These are phyloP conservation scores for Teratosphaeria zuluensis DNA, from an alignment of 2,329 filamentous ascomycete genomes.

Conservation along the genomic window DNA sequence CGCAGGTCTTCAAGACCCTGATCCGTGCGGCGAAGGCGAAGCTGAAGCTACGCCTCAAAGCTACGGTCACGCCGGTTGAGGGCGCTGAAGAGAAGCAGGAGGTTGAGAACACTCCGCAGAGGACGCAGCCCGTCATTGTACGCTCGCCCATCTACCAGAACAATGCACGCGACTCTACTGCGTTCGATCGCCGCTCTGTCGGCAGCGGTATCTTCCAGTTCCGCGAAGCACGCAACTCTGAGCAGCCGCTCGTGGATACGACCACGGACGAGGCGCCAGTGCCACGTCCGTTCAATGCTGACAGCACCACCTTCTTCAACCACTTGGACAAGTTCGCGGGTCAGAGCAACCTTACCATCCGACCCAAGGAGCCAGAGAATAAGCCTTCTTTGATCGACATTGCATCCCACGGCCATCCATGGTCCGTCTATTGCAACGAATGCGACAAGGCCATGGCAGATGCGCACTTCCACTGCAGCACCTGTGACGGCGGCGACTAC, in stretches of 20 bases:
- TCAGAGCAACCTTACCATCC: conserved; percentile 13
- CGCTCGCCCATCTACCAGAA: conserved; percentile 12
- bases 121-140: conserved; percentile 7
- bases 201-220: conserved; percentile 30
- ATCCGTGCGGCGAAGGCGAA: conserved; percentile 96
- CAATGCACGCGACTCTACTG: conserved; percentile 15
- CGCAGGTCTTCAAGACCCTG: conserved; percentile 88
- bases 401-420: conserved; percentile 36
- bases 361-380: conserved; percentile 7
- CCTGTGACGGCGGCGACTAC: conserved; percentile 87
- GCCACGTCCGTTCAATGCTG: not conserved
- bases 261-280: conserved; percentile 1
- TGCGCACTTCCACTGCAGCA: conserved; percentile 87
- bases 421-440: conserved; percentile 88
- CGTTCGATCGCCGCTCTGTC: conserved; percentile 21
- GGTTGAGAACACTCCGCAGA: conserved; percentile 4
- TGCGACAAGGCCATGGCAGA: conserved; percentile 72
- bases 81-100: conserved; percentile 7
- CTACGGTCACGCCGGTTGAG: conserved; percentile 21
- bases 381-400: conserved; percentile 21
- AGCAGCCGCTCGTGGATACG: conserved; percentile 18
- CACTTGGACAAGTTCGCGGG: not conserved
- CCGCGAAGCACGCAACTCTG: conserved; percentile 24
- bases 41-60: conserved; percentile 80
- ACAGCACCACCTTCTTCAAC: conserved; percentile 2